Percentiles rank a stretch among this genome's conserved stretches.
Conservation (phyloP, 192 early-diverging fungal species). For the Gigaspora rosea region DNA sequence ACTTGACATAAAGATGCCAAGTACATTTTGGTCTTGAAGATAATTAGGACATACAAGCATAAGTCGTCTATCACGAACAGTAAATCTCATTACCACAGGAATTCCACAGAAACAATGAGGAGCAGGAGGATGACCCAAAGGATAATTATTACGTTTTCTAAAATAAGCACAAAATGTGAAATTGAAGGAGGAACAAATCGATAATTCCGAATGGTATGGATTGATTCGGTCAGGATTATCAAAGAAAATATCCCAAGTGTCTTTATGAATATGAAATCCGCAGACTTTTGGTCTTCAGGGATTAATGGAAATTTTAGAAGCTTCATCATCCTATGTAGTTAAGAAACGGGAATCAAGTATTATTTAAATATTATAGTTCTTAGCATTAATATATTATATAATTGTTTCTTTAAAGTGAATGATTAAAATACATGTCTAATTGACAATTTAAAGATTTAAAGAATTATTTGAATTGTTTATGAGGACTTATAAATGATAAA, state of each 20-base stretch:
- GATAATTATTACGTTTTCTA: conserved; percentile 12
- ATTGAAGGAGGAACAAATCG: conserved; percentile 38
- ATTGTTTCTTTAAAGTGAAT: too few species aligned
- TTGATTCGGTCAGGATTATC: not conserved
- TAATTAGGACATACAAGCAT: conserved; percentile 35
- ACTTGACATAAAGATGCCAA: conserved; percentile 29
- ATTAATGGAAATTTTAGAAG: not conserved
- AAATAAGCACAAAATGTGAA: conserved; percentile 40
- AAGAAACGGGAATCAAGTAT: not conserved
- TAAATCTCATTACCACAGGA: conserved; percentile 16
- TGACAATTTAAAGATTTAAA: too few species aligned
- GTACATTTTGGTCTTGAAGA: conserved; percentile 38
- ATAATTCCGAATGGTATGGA: conserved; percentile 24
- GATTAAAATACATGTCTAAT: too few species aligned
- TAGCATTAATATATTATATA: too few species aligned
- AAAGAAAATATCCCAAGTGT: conserved; percentile 32
- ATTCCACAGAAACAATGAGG: conserved; percentile 37
- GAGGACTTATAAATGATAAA: too few species aligned
- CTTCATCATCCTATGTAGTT: not conserved
- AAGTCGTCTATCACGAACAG: not conserved
- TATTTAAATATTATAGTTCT: not conserved
- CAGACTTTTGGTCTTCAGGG: conserved; percentile 18
- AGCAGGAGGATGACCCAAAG: not conserved
- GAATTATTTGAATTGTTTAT: too few species aligned
- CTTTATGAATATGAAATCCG: conserved; percentile 40